A percentile compares a stretch with the other conserved stretches of the same genome.
These are phyloP conservation scores for Coffea canephora DNA, from an alignment of 257 asterid species.

Conservation along the genomic window DNA sequence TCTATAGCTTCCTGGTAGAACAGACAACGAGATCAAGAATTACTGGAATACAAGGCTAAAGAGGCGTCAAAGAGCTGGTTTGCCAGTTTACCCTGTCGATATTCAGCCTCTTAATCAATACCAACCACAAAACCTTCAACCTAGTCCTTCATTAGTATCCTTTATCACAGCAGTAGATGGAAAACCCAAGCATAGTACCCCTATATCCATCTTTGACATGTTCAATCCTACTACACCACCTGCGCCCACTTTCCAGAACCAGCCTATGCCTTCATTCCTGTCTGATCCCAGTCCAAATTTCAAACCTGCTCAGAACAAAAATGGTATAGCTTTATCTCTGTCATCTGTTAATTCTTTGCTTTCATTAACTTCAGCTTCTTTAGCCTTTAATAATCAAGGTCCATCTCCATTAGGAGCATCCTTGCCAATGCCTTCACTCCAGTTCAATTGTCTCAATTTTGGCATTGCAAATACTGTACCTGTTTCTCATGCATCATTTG, in stretches of 20 bases:
- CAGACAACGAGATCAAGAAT: conserved; percentile 71
- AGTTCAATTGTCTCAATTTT: conserved; percentile 21
- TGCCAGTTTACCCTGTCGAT: conserved; percentile 59
- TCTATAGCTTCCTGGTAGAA: conserved; percentile 66
- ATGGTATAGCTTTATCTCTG: conserved; percentile 35
- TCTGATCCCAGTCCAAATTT: conserved; percentile 16
- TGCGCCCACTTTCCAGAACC: conserved; percentile 1
- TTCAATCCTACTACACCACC: conserved; percentile 24
- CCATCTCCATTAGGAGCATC: conserved; percentile 1
- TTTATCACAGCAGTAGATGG: conserved; percentile 22
- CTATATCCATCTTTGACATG: conserved; percentile 19
- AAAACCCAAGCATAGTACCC: conserved; percentile 17
- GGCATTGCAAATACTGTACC: conserved; percentile 9
- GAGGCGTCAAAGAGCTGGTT: conserved; percentile 60
- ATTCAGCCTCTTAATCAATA: conserved; percentile 16
- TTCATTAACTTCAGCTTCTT: conserved; percentile 14
- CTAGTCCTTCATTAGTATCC: conserved; percentile 20
- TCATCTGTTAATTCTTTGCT: conserved; percentile 27
- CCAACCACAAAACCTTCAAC: conserved; percentile 4
- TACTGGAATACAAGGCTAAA: conserved; percentile 76
- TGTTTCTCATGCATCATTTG: conserved; percentile 7
- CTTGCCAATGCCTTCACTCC: conserved; percentile 25
- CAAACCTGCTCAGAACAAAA: conserved; percentile 25
- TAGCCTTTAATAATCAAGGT: conserved; percentile 22
- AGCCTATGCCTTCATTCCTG: not conserved